Base-by-base conservation (phyloP, 2,329 filamentous ascomycete genomes). In the Stylonectria norvegica region DNA sequence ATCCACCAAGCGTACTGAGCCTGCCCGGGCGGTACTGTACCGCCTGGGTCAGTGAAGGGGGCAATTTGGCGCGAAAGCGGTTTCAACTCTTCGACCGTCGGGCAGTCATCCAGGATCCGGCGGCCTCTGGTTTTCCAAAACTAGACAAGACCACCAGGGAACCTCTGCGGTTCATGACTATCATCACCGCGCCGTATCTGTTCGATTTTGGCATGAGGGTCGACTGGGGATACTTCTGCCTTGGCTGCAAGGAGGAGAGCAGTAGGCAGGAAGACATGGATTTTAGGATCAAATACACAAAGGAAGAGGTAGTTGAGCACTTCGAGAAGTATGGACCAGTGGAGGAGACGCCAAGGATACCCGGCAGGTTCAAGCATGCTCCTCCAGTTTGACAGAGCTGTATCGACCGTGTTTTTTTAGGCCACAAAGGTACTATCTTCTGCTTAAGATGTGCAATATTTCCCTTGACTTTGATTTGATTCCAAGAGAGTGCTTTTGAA, bases 161-260 rank as follows among this genome's bases (percentile, higher is more conserved):
- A 36, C 37, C 39, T 38, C 39, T n/a, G 7, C 36, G 47, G 17
- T 46, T 36, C 34, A 49, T 52, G 43, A 20, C 41, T 16, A 47
- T 48, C 31, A 44, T 44, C 9, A 35, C 47, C 9, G 49, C 47
- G 20, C 49, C 49, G 14, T 38, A 41, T 23, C 22, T 52, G 7
- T 20, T 27, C 14, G 17, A 34, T 28, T 32, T 11, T 20, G 44
- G 39, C 12, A 37, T 19, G 31, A 20, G 19, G 17, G 43, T 31
- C 5, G 38, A 45, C 29, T 50, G 45, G 45, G 42, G 45, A 29
- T 42, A 32, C 16, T 46, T 39, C 17, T 46, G 43, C 40, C 31
- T 40, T n/a, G 30, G 30, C 17, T 44, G 41, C 36, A 40, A 27
- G 31, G 41, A 44, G 5, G 32, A 30, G 17, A 36, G 14, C 23